phyloP scores from a whole-genome alignment of 495 filamentous ascomycete genomes.

The Hyaloscypha variabilis region DNA sequence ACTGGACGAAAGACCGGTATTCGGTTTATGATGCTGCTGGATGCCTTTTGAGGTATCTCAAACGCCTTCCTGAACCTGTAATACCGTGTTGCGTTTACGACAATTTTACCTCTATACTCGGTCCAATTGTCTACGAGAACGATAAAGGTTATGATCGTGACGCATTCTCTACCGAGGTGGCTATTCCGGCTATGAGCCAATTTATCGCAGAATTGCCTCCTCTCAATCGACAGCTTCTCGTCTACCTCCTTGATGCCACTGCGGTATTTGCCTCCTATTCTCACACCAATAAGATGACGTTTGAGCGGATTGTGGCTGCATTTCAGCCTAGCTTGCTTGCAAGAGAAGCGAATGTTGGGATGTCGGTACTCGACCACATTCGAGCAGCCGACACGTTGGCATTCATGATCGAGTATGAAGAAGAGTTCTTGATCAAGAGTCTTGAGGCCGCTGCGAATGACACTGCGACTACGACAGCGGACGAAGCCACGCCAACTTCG shows the following conservation, averaged over 20 bases:
- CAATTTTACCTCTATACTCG: too few species aligned
- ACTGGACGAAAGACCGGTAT: conserved; percentile 71
- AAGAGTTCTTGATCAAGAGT: conserved; percentile 46
- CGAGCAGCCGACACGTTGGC: background rate
- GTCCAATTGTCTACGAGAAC: too few species aligned
- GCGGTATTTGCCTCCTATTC: conserved; percentile 5
- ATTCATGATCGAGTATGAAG: conserved; percentile 32
- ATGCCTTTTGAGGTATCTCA: conserved; percentile 87
- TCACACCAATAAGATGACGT: background rate
- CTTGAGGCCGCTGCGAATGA: too few species aligned
- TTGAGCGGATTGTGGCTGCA: background rate
- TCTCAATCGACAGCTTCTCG: background rate
- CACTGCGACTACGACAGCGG: too few species aligned
- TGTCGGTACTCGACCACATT: background rate
- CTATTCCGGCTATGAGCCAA: too few species aligned
- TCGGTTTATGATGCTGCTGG: conserved; percentile 97
- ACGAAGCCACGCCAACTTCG: too few species aligned
- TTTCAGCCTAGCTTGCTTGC: background rate
- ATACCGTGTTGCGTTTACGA: too few species aligned
- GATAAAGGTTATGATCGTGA: too few species aligned
- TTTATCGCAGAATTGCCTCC: too few species aligned
- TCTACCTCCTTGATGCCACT: background rate
- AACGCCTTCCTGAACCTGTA: conserved; percentile 93
- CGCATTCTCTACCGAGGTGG: too few species aligned
- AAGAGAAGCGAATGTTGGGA: background rate